These are phyloP conservation scores for Saturnispora galanensis DNA, from an alignment of 805 yeast genomes.

Conservation along the genomic window DNA sequence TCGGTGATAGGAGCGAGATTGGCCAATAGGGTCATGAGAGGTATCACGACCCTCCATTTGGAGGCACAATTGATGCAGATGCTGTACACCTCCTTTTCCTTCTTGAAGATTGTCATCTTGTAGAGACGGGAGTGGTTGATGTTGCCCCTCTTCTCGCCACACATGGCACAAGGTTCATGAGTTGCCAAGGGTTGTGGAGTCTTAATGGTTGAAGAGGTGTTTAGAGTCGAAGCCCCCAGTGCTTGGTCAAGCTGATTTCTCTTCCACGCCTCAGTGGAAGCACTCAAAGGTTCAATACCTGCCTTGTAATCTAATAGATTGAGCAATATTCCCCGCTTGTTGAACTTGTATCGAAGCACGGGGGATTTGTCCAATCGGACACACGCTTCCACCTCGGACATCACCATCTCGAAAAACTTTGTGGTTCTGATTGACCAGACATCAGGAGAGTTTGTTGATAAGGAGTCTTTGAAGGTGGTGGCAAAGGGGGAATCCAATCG, in stretches of 20 bases:
- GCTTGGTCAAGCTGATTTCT: constrained; percentile 15
- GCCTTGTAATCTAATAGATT: constrained; percentile 73
- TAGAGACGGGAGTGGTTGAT: constrained; percentile 70
- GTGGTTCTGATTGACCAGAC: constrained; percentile 34
- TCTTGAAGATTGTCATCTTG: constrained; percentile 32
- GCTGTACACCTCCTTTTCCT: constrained; percentile 42
- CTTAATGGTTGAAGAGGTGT: neutral
- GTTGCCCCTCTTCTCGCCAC: constrained; percentile 71
- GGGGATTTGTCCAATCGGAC: constrained; percentile 55
- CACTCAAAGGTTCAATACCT: constrained; percentile 77
- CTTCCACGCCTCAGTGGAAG: constrained; percentile 67
- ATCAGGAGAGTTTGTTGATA: constrained; percentile 14
- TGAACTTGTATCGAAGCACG: constrained; percentile 45
- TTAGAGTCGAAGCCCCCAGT: constrained; percentile 1
- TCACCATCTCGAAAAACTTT: constrained; percentile 50
- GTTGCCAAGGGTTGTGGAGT: constrained; percentile 55
- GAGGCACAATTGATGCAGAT: constrained; percentile 75
- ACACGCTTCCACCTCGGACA: constrained; percentile 75
- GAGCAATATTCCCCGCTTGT: constrained; percentile 46
- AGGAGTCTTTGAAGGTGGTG: constrained; percentile 35
- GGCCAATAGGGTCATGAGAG: constrained; percentile 58
- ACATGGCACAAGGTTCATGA: constrained; percentile 65
- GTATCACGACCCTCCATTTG: constrained; percentile 74
- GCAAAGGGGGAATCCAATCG: constrained; percentile 37
- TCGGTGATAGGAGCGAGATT: constrained; percentile 6